phyloP scores from a whole-genome alignment of 1,284 basidiomycete genomes.

The Apiotrichum brassicae region DNA sequence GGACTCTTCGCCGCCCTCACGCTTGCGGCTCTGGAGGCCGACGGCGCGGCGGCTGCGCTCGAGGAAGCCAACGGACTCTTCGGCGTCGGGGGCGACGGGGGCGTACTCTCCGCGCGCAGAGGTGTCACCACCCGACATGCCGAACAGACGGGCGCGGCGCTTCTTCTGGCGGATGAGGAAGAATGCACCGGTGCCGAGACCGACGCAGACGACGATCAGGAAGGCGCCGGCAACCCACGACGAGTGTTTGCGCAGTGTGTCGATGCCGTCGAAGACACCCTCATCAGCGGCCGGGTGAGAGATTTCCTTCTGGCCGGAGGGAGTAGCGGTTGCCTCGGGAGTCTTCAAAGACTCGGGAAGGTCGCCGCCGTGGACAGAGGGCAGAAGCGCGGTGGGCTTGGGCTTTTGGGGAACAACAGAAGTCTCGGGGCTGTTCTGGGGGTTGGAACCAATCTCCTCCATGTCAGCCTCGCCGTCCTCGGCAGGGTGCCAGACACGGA shows the following conservation, averaged over 20 bases:
- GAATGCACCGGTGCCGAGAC: conserved; percentile 56
- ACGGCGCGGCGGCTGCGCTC: conserved; percentile 37
- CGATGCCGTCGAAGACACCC: conserved; percentile 78
- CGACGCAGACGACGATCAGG: conserved; percentile 62
- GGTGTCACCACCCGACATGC: conserved; percentile 27
- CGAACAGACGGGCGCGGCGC: conserved; percentile 29
- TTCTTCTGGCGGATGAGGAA: conserved; percentile 56
- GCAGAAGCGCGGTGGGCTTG: conserved; percentile 84
- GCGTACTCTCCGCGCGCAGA: conserved; percentile 57
- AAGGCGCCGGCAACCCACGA: conserved; percentile 79
- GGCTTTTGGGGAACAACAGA: conserved; percentile 54
- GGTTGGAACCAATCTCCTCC: conserved; percentile 47
- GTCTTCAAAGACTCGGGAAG: conserved; percentile 12
- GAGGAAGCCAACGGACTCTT: conserved; percentile 67
- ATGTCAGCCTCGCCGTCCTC: conserved; percentile 43
- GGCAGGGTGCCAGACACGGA: conserved; percentile 55
- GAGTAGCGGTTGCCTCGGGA: not conserved
- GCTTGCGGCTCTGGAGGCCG: conserved; percentile 29
- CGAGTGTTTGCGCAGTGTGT: conserved; percentile 65
- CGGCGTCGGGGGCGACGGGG: conserved; percentile 60
- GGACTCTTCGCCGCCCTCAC: conserved; percentile 39
- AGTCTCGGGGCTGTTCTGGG: conserved; percentile 43
- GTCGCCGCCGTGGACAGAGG: conserved; percentile 67
- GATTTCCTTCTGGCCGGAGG: conserved; percentile 6
- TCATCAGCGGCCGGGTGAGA: conserved; percentile 53